Conservation (phyloP, 1,284 basidiomycete genomes). For the Leccinum fuscescens region DNA sequence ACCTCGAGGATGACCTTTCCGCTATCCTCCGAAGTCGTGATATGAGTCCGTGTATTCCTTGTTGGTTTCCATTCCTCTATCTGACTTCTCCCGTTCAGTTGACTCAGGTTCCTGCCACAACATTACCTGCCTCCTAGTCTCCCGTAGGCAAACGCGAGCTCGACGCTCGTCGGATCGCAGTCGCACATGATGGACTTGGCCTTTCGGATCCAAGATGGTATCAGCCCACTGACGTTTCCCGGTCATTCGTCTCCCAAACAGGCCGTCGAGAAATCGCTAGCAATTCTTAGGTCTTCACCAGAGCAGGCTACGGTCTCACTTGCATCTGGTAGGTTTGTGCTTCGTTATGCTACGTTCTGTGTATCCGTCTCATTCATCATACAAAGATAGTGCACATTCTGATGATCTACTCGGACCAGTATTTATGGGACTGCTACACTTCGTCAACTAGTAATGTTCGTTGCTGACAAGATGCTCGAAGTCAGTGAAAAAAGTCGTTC, state of each 20-base stretch:
- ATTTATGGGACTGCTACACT: conserved; percentile 93
- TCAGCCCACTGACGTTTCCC: background rate
- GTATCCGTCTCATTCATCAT: conserved; percentile 8
- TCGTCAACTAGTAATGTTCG: conserved; percentile 95
- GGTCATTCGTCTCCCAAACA: conserved; percentile 26
- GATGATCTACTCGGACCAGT: conserved; percentile 85
- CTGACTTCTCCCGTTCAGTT: too few species aligned
- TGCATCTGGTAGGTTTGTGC: conserved; percentile 53
- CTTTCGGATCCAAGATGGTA: background rate
- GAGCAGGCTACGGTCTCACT: conserved; percentile 65
- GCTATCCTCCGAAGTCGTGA: too few species aligned
- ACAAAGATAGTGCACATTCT: conserved; percentile 71
- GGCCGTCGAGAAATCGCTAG: conserved; percentile 84
- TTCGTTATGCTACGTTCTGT: background rate
- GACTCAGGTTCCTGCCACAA: too few species aligned
- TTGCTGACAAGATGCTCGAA: conserved; percentile 90
- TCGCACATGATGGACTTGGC: background rate
- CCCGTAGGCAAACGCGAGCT: too few species aligned
- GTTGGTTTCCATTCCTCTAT: too few species aligned
- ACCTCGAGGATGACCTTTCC: too few species aligned
- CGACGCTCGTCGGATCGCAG: too few species aligned
- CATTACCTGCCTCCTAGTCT: too few species aligned
- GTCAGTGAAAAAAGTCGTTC: conserved; percentile 43
- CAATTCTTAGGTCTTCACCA: conserved; percentile 72
- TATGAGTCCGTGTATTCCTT: too few species aligned